Percentiles rank a stretch among this genome's conserved stretches.
phyloP scores from a whole-genome alignment of 78 protist genomes.

The Polysphondylium violaceum region DNA sequence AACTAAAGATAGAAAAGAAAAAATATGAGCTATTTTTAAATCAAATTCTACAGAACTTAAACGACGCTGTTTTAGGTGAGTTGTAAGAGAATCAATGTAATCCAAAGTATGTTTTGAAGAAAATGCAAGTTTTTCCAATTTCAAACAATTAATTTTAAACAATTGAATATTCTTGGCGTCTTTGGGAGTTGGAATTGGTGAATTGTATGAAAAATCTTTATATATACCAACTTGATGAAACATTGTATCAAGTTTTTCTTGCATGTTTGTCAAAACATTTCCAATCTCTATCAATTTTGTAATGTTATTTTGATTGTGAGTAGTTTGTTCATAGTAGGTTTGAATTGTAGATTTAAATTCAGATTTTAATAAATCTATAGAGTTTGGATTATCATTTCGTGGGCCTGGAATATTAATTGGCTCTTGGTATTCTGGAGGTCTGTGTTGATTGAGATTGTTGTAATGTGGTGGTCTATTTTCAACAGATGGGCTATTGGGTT shows the following conservation, averaged over 20 bases:
- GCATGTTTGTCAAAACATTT: neutral
- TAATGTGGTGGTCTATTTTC: constrained; percentile 21
- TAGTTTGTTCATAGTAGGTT: neutral
- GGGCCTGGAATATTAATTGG: neutral
- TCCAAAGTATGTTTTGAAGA: constrained; percentile 10
- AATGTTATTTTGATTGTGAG: neutral
- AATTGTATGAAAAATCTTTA: constrained; percentile 16
- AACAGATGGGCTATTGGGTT: neutral
- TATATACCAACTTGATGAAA: neutral
- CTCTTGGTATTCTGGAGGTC: neutral
- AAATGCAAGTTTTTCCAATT: constrained; percentile 29
- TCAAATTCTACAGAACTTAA: constrained; percentile 12
- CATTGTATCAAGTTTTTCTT: constrained; percentile 14
- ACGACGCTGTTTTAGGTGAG: neutral
- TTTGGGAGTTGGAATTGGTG: constrained; percentile 12
- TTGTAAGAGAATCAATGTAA: constrained; percentile 3
- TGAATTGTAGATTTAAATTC: neutral
- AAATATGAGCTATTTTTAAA: neutral
- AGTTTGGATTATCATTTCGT: neutral
- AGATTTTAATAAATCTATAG: neutral
- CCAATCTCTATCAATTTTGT: neutral
- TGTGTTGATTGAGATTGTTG: neutral
- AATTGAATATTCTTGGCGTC: constrained; percentile 34
- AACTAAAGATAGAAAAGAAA: neutral
- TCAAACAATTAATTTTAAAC: constrained; percentile 9